Conservation (phyloP, 2,329 filamentous ascomycete species). For the Trichoderma hamatum region DNA sequence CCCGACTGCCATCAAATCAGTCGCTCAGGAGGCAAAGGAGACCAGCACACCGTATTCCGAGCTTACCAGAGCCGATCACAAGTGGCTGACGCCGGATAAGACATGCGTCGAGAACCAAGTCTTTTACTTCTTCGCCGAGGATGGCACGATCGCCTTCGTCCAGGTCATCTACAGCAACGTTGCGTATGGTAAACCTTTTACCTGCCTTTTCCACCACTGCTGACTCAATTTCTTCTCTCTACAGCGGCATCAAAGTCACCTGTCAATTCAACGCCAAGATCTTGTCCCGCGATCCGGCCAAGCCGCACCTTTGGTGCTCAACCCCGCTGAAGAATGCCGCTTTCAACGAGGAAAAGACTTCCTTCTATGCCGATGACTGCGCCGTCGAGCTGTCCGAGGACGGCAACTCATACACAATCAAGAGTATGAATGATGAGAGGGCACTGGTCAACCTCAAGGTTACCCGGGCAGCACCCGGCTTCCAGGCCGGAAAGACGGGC, state of each 20-base stretch:
- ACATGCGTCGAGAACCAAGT: conserved; percentile 94
- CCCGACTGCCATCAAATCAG: conserved; percentile 80
- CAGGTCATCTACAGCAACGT: conserved; percentile 99
- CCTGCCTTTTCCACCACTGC: not conserved
- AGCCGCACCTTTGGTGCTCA: conserved; percentile 80
- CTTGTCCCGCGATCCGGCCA: conserved; percentile 73
- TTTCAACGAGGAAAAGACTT: conserved; percentile 81
- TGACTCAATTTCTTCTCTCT: not conserved
- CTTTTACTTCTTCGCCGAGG: conserved; percentile 86
- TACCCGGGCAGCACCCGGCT: conserved; percentile 75
- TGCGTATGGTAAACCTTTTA: conserved; percentile 61
- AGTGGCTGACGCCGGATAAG: conserved; percentile 79
- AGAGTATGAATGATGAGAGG: conserved; percentile 80
- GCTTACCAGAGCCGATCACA: conserved; percentile 73
- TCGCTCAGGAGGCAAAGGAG: conserved; percentile 76
- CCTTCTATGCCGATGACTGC: conserved; percentile 84
- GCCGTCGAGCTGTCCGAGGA: conserved; percentile 86
- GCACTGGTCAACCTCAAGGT: conserved; percentile 86
- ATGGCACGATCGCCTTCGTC: conserved; percentile 73
- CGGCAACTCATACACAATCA: conserved; percentile 81
- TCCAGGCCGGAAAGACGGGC: conserved; percentile 82
- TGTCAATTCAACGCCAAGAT: conserved; percentile 94
- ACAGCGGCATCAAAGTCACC: conserved; percentile 84
- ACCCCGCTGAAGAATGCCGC: conserved; percentile 76
- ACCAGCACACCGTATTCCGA: conserved; percentile 72